Conservation (phyloP, 257 asterid species). For the Orobanche coerulescens region DNA sequence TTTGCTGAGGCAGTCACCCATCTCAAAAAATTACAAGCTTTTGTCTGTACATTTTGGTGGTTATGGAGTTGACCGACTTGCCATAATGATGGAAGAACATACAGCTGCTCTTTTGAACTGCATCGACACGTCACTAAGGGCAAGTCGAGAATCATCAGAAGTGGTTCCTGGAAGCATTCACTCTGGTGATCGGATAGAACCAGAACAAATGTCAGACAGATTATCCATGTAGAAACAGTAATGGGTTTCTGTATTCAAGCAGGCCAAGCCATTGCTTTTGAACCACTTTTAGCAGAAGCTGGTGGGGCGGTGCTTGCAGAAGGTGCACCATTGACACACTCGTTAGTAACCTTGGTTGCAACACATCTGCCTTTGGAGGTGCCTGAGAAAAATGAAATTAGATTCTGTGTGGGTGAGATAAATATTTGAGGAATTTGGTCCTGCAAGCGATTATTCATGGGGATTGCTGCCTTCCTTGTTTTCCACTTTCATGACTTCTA, state of each 20-base stretch:
- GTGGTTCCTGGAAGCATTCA: conserved; percentile 94
- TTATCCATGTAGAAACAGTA: conserved; percentile 90
- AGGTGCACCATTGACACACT: conserved; percentile 89
- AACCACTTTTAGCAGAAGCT: conserved; percentile 81
- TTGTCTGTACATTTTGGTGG: conserved; percentile 83
- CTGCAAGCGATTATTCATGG: conserved; percentile 94
- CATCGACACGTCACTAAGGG: conserved; percentile 82
- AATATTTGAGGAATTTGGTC: conserved; percentile 81
- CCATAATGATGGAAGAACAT: conserved; percentile 88
- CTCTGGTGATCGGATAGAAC: conserved; percentile 70
- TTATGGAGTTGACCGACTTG: conserved; percentile 88
- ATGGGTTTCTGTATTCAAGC: conserved; percentile 95
- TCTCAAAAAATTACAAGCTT: conserved; percentile 71
- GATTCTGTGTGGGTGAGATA: conserved; percentile 85
- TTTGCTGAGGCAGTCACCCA: conserved; percentile 85
- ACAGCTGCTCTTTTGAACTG: conserved; percentile 92
- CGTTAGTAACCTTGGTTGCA: conserved; percentile 67
- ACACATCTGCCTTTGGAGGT: conserved; percentile 77
- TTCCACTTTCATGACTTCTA: conserved; percentile 80
- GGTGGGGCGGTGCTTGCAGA: conserved; percentile 68
- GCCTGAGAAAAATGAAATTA: conserved; percentile 80
- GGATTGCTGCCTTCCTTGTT: conserved; percentile 83
- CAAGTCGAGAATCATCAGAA: conserved; percentile 85
- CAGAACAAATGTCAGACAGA: conserved; percentile 73
- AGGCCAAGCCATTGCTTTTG: conserved; percentile 84